Conservation (phyloP, 2,329 filamentous ascomycete genomes). For the Metarhizium humberi region DNA sequence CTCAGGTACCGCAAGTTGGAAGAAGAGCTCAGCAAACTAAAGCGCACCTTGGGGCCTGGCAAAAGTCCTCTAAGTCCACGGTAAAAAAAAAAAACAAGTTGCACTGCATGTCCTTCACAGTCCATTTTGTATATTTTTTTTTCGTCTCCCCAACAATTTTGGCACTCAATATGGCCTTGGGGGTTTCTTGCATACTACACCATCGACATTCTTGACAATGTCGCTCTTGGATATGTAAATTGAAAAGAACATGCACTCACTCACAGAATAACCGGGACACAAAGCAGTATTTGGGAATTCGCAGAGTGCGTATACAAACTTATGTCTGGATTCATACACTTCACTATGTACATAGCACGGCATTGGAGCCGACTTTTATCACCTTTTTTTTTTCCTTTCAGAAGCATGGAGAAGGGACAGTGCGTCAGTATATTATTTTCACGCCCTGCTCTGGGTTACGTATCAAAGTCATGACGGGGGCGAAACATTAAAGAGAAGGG, state of each 20-base stretch:
- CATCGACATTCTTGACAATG: background rate
- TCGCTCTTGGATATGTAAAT: background rate
- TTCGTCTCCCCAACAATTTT: background rate
- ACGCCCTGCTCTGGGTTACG: background rate
- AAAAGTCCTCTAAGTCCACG: conserved; percentile 34
- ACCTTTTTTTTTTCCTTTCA: background rate
- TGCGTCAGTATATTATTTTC: background rate
- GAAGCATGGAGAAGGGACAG: background rate
- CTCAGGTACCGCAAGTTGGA: conserved; percentile 36
- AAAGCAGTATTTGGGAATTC: background rate
- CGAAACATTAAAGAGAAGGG: background rate
- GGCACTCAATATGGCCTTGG: background rate
- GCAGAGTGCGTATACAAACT: background rate
- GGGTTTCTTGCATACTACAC: background rate
- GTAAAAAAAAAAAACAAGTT: conserved; percentile 7
- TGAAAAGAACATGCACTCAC: background rate
- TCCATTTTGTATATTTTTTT: background rate
- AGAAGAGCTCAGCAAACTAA: conserved; percentile 38
- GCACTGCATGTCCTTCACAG: background rate
- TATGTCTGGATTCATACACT: background rate
- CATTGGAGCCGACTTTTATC: background rate
- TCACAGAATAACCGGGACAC: background rate
- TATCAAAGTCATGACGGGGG: background rate
- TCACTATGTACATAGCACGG: background rate
- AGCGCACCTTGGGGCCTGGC: conserved; percentile 30